Evolutionary conservation across 23 red algal genomes (phyloP), one percentile per base, ranked within the genome.

Genomic region (Gracilaria domingensis): DNA sequence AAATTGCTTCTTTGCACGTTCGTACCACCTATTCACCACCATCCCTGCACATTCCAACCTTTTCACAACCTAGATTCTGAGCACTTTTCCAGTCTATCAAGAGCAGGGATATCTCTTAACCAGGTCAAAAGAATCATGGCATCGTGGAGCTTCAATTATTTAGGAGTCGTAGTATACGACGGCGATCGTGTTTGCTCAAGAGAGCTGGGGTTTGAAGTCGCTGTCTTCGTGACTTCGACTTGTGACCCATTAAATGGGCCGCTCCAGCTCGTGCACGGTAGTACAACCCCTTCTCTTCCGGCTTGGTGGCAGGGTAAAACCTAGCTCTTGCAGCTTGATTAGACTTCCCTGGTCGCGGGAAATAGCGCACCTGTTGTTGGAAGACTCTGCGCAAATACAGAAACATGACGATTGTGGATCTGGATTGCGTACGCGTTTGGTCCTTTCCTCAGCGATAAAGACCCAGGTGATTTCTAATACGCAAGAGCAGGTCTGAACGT

Each of bases 301-400:
- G n/a, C 12, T 53, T 57, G 34, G 17, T 66, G 9, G 82, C 23
- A 45, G 55, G 55, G 36, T 24, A 69, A 33, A 85, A 70, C 24
- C 82, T 51, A 34, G 82, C 18, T 36, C 82, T 51, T 23, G 82
- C 82, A 40, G 48, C 59, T 57, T 66, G 67, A 33, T 35, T 66
- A 38, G 82, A 32, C 36, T 85, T 85, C 5, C 82, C 82, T 16
- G 82, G 47, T 71, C 58, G 56, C 44, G 77, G 77, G 16, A 81
- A 58, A 35, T 81, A 18, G 32, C 77, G 77, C 9, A 81, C 56
- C 20, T 81, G 77, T 59, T 81, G 77, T 36, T 39, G 55, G 30
- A 81, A 81, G 24, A 28, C 17, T 25, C 34, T 81, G 20, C 40
- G 77, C 13, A 81, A 5, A 30, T n/a, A 75, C 36, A 20, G 25